Base-by-base conservation (phyloP, 2,329 filamentous ascomycete genomes). In the Colletotrichum tropicicola region DNA sequence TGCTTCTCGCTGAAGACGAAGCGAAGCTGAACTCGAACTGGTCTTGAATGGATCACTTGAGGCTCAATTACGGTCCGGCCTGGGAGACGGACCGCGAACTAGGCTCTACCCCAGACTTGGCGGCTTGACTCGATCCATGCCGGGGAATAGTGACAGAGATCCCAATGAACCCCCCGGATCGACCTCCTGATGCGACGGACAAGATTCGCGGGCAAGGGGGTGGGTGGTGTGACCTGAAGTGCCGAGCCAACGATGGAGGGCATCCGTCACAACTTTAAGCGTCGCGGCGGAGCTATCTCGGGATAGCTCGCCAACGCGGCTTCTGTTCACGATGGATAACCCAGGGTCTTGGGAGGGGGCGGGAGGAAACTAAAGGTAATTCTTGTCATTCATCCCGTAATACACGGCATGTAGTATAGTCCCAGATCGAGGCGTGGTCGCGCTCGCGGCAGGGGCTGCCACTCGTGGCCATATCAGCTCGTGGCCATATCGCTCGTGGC, bases 271-370 rank as follows among this genome's bases (percentile, higher is more conserved):
- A 64, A 60, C 60, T 47, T 43, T 54, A 49, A 54, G 37, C 6
- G 21, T 10, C 27, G 5, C 15, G 21, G 6, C 57, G 61, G 61
- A 65, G 57, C 49, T 51, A 65, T 55, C 35, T 65, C 61, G 61
- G 57, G 25, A 21, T 28, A 32, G 5, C 25, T 49, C 56, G 61
- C 56, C 56, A 65, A 54, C 43, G 48, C 61, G 61, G 35, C 43
- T 13, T 53, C 27, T 51, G 9, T 28, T 37, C 57, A 65, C 15
- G 43, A 51, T 37, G 35, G 57, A 49, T 15, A 28, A 65, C 25
- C 48, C 44, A 59, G 39, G 56, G 21, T 32, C 9, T 32, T 32
- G 30, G n/a, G 4, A 15, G 32, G 9, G 12, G 32, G 32, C 13
- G n/a, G 32, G 32, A 35, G 32, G 32, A 35, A 35, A 15, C 32